Percentiles rank a stretch among this genome's conserved stretches.
These are phyloP conservation scores for Euphrasia arctica DNA, from an alignment of 305 asterid species.

Conservation along the genomic window DNA sequence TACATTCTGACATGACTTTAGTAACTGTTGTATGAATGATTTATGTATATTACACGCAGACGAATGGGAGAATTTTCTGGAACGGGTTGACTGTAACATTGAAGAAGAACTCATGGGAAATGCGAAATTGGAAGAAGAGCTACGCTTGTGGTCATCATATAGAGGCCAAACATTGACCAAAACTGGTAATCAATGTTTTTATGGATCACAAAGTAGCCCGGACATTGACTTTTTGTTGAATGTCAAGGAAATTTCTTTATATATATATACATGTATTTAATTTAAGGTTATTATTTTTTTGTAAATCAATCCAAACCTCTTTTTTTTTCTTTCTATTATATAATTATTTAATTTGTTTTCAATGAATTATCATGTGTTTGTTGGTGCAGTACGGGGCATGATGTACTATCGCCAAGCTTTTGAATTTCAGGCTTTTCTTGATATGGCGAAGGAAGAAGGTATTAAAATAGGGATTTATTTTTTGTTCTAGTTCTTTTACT, in stretches of 20 bases:
- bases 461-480: conserved; percentile 21
- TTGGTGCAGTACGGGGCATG: conserved; percentile 86
- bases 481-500: conserved; percentile 21
- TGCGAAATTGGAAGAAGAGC: conserved; percentile 65
- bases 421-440: conserved; percentile 98
- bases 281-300: neutral
- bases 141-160: conserved; percentile 97
- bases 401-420: conserved; percentile 99
- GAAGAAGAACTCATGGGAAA: conserved; percentile 83
- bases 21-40: conserved; percentile 21
- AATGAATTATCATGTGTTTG: conserved; percentile 22
- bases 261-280: too few species aligned
- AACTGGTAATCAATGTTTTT: conserved; percentile 54
- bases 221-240: neutral
- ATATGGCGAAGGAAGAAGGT: conserved; percentile 98
- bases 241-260: neutral
- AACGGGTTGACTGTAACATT: conserved; percentile 59
- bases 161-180: conserved; percentile 98
- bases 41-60: conserved; percentile 42
- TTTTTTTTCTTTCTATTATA: conserved; percentile 10
- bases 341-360: conserved; percentile 7
- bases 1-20: conserved; percentile 11
- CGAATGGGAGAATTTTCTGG: conserved; percentile 94
- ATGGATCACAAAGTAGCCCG: neutral
- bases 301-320: neutral